These are phyloP conservation scores for Linanthus parryae DNA, from an alignment of 148 eudicot species.

Conservation along the genomic window DNA sequence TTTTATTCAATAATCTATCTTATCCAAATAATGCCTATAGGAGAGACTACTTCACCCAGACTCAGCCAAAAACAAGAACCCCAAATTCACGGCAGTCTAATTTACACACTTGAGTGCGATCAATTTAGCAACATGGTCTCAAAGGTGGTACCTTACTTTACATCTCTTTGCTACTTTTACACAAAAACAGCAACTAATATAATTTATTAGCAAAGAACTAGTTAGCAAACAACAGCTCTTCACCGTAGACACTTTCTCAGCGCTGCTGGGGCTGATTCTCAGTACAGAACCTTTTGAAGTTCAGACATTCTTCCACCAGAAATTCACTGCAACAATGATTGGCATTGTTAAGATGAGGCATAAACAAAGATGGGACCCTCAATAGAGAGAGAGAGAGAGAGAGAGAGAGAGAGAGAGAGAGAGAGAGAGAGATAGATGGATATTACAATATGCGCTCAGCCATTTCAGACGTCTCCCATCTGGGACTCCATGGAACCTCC, in stretches of 20 bases:
- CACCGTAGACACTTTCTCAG: slow-evolving; percentile 10
- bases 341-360: background rate
- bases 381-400: background rate
- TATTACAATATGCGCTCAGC: slow-evolving; percentile 84
- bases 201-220: too few species aligned
- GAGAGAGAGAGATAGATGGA: background rate
- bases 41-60: too few species aligned
- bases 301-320: slow-evolving; percentile 67
- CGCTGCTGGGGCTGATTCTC: slow-evolving; percentile 50
- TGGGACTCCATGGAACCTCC: slow-evolving; percentile 91
- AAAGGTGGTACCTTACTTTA: too few species aligned
- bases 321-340: slow-evolving; percentile 50
- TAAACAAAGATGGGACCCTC: background rate
- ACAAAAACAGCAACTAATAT: too few species aligned
- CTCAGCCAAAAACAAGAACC: too few species aligned
- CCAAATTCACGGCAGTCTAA: too few species aligned
- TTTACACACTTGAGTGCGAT: too few species aligned
- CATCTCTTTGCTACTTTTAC: too few species aligned
- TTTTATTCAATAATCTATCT: too few species aligned
- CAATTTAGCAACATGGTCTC: too few species aligned
- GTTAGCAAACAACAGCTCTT: background rate
- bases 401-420: background rate
- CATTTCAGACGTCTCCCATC: slow-evolving; percentile 88
- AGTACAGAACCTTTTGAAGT: slow-evolving; percentile 79
- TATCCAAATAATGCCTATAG: too few species aligned